These are phyloP conservation scores for Cryomyces antarcticus DNA, from an alignment of 495 filamentous ascomycete genomes.

Conservation along the genomic window DNA sequence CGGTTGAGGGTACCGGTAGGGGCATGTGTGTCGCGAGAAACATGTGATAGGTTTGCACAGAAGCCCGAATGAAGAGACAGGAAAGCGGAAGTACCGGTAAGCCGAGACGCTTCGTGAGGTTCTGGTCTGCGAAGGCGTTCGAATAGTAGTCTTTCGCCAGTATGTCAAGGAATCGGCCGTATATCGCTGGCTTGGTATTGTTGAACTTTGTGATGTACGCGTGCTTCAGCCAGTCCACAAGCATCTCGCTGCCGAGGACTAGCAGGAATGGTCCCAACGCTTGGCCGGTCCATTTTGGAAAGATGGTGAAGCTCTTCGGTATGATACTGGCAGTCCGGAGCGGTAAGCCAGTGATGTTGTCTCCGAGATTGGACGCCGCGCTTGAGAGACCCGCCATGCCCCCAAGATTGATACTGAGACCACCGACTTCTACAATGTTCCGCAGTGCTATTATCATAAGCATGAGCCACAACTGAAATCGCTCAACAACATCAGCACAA, in stretches of 20 bases:
- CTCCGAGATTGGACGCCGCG: slow-evolving; percentile 14
- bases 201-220: slow-evolving; percentile 98
- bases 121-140: slow-evolving; percentile 80
- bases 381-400: neutral
- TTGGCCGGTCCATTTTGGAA: slow-evolving; percentile 75
- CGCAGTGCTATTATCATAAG: slow-evolving; percentile 84
- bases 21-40: slow-evolving; percentile 75
- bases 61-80: slow-evolving; percentile 86
- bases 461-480: slow-evolving; percentile 96
- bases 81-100: slow-evolving; percentile 82
- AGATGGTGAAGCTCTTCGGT: slow-evolving; percentile 68
- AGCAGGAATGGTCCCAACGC: slow-evolving; percentile 81
- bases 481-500: slow-evolving; percentile 89
- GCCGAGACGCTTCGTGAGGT: slow-evolving; percentile 72
- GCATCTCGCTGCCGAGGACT: slow-evolving; percentile 85
- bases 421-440: slow-evolving; percentile 86
- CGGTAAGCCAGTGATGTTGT: slow-evolving; percentile 25
- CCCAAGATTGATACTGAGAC: slow-evolving; percentile 22
- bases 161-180: slow-evolving; percentile 74
- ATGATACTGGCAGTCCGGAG: slow-evolving; percentile 42
- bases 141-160: slow-evolving; percentile 96
- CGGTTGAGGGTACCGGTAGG: slow-evolving; percentile 48
- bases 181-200: slow-evolving; percentile 75
- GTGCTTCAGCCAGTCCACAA: slow-evolving; percentile 95
- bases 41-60: slow-evolving; percentile 95